phyloP scores from a whole-genome alignment of 345 rosid species.

The Eutrema yunnanense region DNA sequence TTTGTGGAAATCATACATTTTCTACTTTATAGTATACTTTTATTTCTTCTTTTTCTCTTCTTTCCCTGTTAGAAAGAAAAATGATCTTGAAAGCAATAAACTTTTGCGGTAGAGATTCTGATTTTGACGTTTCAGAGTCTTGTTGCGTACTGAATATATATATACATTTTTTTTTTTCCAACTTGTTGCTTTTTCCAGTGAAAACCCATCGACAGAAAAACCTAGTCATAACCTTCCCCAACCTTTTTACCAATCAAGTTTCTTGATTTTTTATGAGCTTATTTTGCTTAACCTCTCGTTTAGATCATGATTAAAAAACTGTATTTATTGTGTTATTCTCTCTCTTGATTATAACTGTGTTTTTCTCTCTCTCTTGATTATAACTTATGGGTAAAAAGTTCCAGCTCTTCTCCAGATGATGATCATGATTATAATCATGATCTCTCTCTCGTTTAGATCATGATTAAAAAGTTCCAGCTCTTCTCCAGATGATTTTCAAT shows the following conservation, averaged over 20 bases:
- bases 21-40: not conserved
- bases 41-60: not conserved
- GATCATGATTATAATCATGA: too few relatives aligned
- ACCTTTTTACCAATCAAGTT: slow-evolving; percentile 12
- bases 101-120: slow-evolving; percentile 61
- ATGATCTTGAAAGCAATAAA: slow-evolving; percentile 35
- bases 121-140: slow-evolving; percentile 60
- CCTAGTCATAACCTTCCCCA: slow-evolving; percentile 29
- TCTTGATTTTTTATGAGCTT: slow-evolving; percentile 2
- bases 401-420: not conserved
- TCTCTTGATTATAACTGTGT: not conserved
- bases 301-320: not conserved
- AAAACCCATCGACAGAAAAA: slow-evolving; percentile 16
- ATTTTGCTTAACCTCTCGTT: not conserved
- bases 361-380: not conserved
- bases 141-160: slow-evolving; percentile 33
- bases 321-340: not conserved
- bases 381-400: not conserved
- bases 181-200: slow-evolving; percentile 20
- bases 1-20: slow-evolving; percentile 24
- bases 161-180: slow-evolving; percentile 21
- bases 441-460: too few relatives aligned
- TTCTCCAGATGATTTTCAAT: not conserved
- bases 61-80: slow-evolving; percentile 37
- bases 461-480: not conserved